Conservation (phyloP, 2,329 filamentous ascomycete genomes). For the Xylariales sp. region DNA sequence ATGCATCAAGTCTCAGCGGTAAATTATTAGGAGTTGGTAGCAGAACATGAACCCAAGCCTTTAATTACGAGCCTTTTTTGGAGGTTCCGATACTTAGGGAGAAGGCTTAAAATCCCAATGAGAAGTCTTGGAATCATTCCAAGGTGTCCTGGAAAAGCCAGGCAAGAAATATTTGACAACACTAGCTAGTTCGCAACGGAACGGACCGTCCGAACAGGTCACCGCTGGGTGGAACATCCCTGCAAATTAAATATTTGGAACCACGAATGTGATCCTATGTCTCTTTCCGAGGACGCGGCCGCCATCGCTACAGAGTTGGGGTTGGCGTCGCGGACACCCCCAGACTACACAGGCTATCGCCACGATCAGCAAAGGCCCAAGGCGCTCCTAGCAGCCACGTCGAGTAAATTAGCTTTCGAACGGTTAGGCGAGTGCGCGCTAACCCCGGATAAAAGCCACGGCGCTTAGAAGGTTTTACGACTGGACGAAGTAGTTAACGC, state of each 20-base stretch:
- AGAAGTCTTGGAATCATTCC: too few relatives aligned
- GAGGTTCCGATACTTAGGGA: too few relatives aligned
- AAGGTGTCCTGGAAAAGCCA: too few relatives aligned
- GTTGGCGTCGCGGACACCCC: background rate
- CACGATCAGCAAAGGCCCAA: background rate
- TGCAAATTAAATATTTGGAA: background rate
- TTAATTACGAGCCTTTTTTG: too few relatives aligned
- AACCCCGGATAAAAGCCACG: background rate
- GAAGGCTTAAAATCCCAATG: too few relatives aligned
- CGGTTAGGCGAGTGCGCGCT: background rate
- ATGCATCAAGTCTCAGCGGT: too few relatives aligned
- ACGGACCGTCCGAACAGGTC: background rate
- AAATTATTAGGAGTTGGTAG: too few relatives aligned
- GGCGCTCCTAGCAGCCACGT: background rate
- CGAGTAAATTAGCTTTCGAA: background rate
- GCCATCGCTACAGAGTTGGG: background rate
- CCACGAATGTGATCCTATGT: background rate
- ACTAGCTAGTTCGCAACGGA: too few relatives aligned
- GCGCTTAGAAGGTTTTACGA: constrained; percentile 1
- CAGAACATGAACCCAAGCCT: too few relatives aligned
- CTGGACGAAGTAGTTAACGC: background rate
- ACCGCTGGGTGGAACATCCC: background rate
- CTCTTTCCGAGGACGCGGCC: background rate
- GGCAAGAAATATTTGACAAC: too few relatives aligned
- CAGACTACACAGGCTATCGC: too few relatives aligned